Percentiles rank a stretch among this genome's conserved stretches.
Evolutionary conservation across 768 basidiomycete genomes (phyloP).

Genomic region (Macrolepiota fuliginosa): DNA sequence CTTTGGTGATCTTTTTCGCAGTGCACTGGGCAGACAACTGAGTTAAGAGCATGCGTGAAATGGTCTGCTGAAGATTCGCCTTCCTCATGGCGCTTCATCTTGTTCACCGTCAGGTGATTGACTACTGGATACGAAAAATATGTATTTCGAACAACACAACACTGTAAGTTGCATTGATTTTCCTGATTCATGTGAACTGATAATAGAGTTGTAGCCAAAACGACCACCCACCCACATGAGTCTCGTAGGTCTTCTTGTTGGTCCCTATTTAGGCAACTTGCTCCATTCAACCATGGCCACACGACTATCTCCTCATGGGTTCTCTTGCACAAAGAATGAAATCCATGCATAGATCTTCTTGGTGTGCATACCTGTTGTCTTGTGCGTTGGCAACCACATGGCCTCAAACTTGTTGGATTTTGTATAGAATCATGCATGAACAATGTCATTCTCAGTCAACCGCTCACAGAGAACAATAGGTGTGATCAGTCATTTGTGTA

Average conservation of each 20-base stretch:
- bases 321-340: background rate
- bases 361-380: background rate
- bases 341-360: constrained; percentile 1
- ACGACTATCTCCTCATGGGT: background rate
- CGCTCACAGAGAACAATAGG: background rate
- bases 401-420: background rate
- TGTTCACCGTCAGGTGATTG: background rate
- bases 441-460: background rate
- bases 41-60: background rate
- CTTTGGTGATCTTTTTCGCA: background rate
- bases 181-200: background rate
- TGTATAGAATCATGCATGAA: background rate
- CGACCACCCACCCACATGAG: constrained; percentile 2
- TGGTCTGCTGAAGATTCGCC: background rate
- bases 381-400: background rate
- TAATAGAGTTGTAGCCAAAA: background rate
- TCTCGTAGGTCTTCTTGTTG: background rate
- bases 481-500: background rate
- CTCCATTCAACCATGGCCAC: constrained; percentile 8
- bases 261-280: constrained; percentile 3
- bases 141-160: background rate
- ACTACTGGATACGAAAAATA: background rate
- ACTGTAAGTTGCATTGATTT: background rate
- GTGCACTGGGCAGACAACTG: background rate
- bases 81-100: background rate